These are phyloP conservation scores for Polygonum maritimum DNA, from an alignment of 148 eudicot species.

Conservation along the genomic window DNA sequence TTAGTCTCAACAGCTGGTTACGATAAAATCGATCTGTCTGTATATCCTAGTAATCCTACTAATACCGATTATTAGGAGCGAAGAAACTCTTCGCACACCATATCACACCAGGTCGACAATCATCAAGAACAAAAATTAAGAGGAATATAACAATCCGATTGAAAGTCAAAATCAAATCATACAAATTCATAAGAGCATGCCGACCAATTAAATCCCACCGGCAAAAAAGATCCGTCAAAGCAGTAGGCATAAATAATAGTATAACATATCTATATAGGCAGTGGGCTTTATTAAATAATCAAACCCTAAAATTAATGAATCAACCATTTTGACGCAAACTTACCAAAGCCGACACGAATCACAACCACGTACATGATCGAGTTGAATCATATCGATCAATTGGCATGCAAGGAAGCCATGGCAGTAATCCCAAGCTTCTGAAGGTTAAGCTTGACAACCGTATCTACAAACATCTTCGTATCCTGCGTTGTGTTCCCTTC, in stretches of 20 bases:
- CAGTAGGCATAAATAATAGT: background rate
- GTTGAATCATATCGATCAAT: constrained; percentile 23
- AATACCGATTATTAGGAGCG: background rate
- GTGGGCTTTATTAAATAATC: background rate
- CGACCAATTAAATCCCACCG: background rate
- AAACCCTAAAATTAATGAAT: background rate
- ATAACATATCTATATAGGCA: background rate
- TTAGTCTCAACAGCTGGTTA: no score
- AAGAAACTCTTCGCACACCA: background rate
- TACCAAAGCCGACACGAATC: background rate
- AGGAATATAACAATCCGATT: background rate
- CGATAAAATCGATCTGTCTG: no score
- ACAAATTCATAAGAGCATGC: background rate
- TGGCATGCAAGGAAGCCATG: constrained; percentile 42
- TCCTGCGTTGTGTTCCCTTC: constrained; percentile 69
- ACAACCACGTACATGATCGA: background rate
- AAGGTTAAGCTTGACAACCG: constrained; percentile 71
- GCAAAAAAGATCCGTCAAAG: background rate
- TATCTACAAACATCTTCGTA: constrained; percentile 85
- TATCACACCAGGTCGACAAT: no score
- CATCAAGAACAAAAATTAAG: no score
- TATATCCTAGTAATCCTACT: no score
- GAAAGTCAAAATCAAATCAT: background rate
- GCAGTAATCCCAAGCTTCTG: constrained; percentile 74
- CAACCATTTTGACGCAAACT: background rate